Evolutionary conservation across 2,329 filamentous ascomycete genomes (phyloP).

Genomic region (Rhynchosporium agropyri): DNA sequence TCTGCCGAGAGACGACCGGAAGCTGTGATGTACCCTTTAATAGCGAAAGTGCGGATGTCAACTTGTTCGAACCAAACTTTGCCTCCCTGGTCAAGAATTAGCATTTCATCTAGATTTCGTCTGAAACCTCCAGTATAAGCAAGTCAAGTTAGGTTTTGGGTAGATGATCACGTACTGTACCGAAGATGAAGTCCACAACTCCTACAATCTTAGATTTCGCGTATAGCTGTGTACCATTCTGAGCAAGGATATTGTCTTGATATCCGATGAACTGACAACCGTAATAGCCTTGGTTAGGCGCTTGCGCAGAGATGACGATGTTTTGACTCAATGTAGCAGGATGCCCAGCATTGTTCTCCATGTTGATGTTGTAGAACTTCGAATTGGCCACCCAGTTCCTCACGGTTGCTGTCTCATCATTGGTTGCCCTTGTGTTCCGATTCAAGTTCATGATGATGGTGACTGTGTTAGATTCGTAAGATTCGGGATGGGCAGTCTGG

Average conservation of each 20-base stretch:
- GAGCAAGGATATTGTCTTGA: conserved; percentile 56
- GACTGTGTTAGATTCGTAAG: conserved; percentile 54
- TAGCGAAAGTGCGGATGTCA: conserved; percentile 48
- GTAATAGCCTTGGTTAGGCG: conserved; percentile 58
- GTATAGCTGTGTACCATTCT: conserved; percentile 58
- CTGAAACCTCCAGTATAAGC: too few species aligned
- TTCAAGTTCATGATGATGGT: conserved; percentile 48
- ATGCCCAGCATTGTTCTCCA: conserved; percentile 41
- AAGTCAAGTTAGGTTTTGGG: too few species aligned
- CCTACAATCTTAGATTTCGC: conserved; percentile 58
- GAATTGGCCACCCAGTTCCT: conserved; percentile 48
- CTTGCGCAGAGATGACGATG: conserved; percentile 55
- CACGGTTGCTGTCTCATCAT: conserved; percentile 44
- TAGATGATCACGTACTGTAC: conserved; percentile 33
- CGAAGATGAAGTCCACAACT: conserved; percentile 62
- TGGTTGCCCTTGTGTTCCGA: conserved; percentile 47
- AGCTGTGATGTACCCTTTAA: conserved; percentile 50
- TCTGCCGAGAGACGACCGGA: conserved; percentile 45
- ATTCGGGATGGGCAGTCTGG: conserved; percentile 50
- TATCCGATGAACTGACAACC: conserved; percentile 56
- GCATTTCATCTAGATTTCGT: too few species aligned
- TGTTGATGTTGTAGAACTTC: conserved; percentile 62
- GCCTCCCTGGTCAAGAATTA: conserved; percentile 43
- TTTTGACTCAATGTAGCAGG: conserved; percentile 50
- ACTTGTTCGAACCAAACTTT: conserved; percentile 54